Evolutionary conservation across 2,329 filamentous ascomycete species (phyloP).

Genomic region (Decorospora gaudefroyi): DNA sequence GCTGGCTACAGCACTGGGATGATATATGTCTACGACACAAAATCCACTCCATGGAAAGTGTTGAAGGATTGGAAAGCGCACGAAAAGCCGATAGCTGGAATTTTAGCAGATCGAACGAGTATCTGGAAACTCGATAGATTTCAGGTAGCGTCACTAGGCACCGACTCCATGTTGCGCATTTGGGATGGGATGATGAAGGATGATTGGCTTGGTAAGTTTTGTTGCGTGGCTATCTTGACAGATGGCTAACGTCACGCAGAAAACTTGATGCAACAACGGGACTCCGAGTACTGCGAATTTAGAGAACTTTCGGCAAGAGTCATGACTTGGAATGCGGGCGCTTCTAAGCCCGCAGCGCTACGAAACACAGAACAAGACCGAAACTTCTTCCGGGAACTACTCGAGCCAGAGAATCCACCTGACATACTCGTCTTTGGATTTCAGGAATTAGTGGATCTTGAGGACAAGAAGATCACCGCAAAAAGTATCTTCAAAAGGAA

Average conservation of each 20-base stretch:
- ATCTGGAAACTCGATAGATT: constrained; percentile 82
- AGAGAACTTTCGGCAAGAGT: constrained; percentile 78
- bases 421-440: constrained; percentile 96
- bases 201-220: constrained; percentile 75
- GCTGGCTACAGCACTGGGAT: constrained; percentile 93
- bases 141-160: constrained; percentile 84
- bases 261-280: constrained; percentile 79
- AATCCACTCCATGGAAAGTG: constrained; percentile 79
- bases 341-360: constrained; percentile 85
- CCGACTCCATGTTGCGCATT: constrained; percentile 78
- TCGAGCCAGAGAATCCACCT: constrained; percentile 75
- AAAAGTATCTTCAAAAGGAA: constrained; percentile 82
- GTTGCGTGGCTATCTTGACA: not conserved
- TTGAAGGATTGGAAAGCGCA: constrained; percentile 97
- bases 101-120: constrained; percentile 78
- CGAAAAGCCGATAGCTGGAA: constrained; percentile 75
- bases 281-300: constrained; percentile 83
- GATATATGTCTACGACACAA: constrained; percentile 89
- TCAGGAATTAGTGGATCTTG: constrained; percentile 96
- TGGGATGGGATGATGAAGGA: constrained; percentile 95
- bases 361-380: constrained; percentile 71
- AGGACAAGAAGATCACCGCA: constrained; percentile 97
- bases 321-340: constrained; percentile 96
- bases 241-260: constrained; percentile 56
- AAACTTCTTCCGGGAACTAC: constrained; percentile 77